A percentile compares a stretch with the other conserved stretches of the same genome.
phyloP scores from a whole-genome alignment of 2,329 filamentous ascomycete species.

The Parasarocladium wereldwijsianum region DNA sequence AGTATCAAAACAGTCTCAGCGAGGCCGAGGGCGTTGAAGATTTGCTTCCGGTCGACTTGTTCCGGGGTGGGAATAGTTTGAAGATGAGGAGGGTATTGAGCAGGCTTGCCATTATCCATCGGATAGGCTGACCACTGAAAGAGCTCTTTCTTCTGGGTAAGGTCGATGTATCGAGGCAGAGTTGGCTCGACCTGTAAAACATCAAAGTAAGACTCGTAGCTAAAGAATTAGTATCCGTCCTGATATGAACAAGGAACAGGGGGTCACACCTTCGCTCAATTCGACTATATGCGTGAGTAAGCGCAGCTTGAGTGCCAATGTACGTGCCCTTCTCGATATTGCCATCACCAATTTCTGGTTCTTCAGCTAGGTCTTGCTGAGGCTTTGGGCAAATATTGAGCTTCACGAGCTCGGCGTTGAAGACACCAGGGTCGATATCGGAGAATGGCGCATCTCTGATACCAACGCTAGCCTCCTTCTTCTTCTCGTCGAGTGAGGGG shows the following conservation, averaged over 20 bases:
- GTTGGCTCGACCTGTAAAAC: neutral
- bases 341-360: neutral
- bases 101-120: neutral
- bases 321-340: constrained; percentile 1
- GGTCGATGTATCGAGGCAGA: neutral
- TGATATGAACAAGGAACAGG: neutral
- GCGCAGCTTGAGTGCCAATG: neutral
- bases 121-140: neutral
- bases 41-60: neutral
- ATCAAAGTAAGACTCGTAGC: neutral
- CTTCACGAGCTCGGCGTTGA: constrained; percentile 14
- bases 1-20: neutral
- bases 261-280: neutral
- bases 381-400: constrained; percentile 10
- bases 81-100: neutral
- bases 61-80: neutral
- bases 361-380: neutral
- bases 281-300: constrained; percentile 1
- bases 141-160: neutral
- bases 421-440: constrained; percentile 15
- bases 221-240: neutral
- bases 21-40: neutral
- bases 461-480: too few species aligned
- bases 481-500: too few species aligned
- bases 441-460: constrained; percentile 6